A percentile compares a stretch with the other conserved stretches of the same genome.
Evolutionary conservation across 768 basidiomycete species (phyloP).

Genomic region (Tylopilus cervinicoccineus): DNA sequence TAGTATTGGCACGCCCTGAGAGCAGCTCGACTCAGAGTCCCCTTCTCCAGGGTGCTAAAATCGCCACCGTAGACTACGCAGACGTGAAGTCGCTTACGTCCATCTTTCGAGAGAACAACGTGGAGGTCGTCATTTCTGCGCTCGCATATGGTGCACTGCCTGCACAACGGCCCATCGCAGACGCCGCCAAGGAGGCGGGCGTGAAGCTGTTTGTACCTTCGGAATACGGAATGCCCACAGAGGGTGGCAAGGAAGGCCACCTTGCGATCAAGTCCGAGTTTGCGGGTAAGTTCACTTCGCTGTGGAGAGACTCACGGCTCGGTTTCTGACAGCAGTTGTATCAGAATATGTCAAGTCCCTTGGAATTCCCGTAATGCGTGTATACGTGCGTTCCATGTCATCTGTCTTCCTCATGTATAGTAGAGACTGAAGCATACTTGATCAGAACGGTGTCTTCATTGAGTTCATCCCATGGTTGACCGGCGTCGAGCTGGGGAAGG

Average conservation of each 20-base stretch:
- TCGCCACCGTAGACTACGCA: conserved; percentile 27
- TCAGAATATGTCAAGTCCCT: conserved; percentile 29
- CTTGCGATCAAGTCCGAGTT: conserved; percentile 25
- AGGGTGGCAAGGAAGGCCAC: conserved; percentile 27
- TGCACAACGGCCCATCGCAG: conserved; percentile 27
- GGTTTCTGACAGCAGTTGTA: neutral
- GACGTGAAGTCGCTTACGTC: conserved; percentile 23
- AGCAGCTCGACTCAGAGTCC: conserved; percentile 18
- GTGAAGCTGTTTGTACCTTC: conserved; percentile 39
- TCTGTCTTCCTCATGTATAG: neutral
- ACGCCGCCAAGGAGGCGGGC: conserved; percentile 34
- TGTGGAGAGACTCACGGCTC: neutral
- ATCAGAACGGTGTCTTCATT: conserved; percentile 33
- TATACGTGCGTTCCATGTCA: conserved; percentile 27
- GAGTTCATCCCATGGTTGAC: conserved; percentile 30
- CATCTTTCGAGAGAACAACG: conserved; percentile 29
- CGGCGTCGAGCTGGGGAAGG: conserved; percentile 26
- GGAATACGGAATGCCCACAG: conserved; percentile 35
- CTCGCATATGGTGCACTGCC: conserved; percentile 26
- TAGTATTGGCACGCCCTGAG: conserved; percentile 21
- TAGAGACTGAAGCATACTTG: neutral
- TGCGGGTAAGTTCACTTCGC: conserved; percentile 21
- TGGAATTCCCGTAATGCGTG: conserved; percentile 27
- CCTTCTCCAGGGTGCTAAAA: conserved; percentile 23
- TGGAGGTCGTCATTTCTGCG: conserved; percentile 35